These are phyloP conservation scores for Dentipellis sp. DNA, from an alignment of 768 basidiomycete species.

Conservation along the genomic window DNA sequence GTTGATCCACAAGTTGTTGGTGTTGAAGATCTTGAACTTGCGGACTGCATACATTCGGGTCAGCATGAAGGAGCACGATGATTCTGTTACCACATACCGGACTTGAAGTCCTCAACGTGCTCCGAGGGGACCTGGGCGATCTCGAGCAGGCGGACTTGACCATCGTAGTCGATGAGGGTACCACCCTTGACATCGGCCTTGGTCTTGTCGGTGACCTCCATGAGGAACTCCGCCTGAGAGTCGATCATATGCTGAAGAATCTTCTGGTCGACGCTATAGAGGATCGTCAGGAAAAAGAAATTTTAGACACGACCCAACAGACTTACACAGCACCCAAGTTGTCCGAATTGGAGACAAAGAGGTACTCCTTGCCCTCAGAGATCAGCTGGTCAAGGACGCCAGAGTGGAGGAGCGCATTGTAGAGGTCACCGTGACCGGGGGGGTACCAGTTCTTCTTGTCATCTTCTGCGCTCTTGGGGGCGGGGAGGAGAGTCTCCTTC, in stretches of 20 bases:
- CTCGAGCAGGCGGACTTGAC: slow-evolving; percentile 80
- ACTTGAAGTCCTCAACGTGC: slow-evolving; percentile 92
- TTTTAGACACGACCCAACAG: no score
- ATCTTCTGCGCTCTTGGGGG: slow-evolving; percentile 65
- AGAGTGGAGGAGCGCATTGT: slow-evolving; percentile 84
- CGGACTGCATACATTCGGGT: slow-evolving; percentile 34
- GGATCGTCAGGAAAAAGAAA: background rate
- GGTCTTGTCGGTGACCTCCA: slow-evolving; percentile 97
- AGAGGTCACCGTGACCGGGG: slow-evolving; percentile 94
- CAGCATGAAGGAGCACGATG: background rate
- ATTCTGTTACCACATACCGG: slow-evolving; percentile 29
- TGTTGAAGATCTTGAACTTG: slow-evolving; percentile 94
- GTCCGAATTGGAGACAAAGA: slow-evolving; percentile 96
- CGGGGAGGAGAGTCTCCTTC: slow-evolving; percentile 82
- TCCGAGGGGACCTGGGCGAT: slow-evolving; percentile 92
- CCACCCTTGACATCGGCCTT: slow-evolving; percentile 81
- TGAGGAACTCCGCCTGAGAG: slow-evolving; percentile 75
- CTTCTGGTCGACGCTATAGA: slow-evolving; percentile 24
- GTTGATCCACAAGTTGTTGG: slow-evolving; percentile 77
- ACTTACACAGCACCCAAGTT: slow-evolving; percentile 86
- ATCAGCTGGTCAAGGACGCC: slow-evolving; percentile 87
- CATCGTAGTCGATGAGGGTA: slow-evolving; percentile 87
- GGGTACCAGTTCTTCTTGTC: slow-evolving; percentile 96
- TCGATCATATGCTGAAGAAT: slow-evolving; percentile 86
- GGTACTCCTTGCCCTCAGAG: slow-evolving; percentile 89